Base-by-base conservation (phyloP, 495 filamentous ascomycete species). In the Lineolata rhizophorae region DNA sequence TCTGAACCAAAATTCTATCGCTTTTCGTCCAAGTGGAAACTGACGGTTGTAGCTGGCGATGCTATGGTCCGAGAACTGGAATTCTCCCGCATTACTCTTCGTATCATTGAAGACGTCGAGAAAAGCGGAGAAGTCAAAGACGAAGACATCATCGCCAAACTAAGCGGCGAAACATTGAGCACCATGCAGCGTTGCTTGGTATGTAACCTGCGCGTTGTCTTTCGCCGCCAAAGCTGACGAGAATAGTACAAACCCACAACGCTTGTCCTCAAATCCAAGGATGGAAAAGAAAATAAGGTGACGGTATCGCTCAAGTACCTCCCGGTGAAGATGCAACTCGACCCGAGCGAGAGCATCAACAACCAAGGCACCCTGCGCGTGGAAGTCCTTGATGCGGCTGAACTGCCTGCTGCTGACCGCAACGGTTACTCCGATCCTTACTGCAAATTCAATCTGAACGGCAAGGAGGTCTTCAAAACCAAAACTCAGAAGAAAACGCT, bases 361-460 rank as follows among this genome's bases (percentile, higher is more conserved):
- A 99, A 99, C 54, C 84, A 87, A 72, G 87, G 87, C 34, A 79
- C 66, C 31, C 67, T 99, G 19, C 75, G 80, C 6, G 76, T 95
- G 29, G 81, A 94, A 39, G 61, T 95, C n/a, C 54, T 93, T 30
- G 80, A 91, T 47, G 87, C 76, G 14, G 62, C 70, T 17, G 72
- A 94, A 39, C 68, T 99, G 14, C 87, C 87, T 5, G 65, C 85
- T 8, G 83, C 81, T 29, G 87, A 99, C 47, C 73, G 84, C 18
- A 99, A 95, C 48, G 87, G 87, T 25, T 91, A 72, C 61, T 91
- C 80, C 45, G 87, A 99, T 44, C 87, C 87, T 3, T 99, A 79
- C 58, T 90, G 79, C 63, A 90, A 87, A 43, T 95, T 99, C 51
- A 67, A 72, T 38, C 60, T 95, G 30, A 78, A 83, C 46, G 84